These are phyloP conservation scores for Dacryopinax spathularia DNA, from an alignment of 768 basidiomycete genomes.

Conservation along the genomic window DNA sequence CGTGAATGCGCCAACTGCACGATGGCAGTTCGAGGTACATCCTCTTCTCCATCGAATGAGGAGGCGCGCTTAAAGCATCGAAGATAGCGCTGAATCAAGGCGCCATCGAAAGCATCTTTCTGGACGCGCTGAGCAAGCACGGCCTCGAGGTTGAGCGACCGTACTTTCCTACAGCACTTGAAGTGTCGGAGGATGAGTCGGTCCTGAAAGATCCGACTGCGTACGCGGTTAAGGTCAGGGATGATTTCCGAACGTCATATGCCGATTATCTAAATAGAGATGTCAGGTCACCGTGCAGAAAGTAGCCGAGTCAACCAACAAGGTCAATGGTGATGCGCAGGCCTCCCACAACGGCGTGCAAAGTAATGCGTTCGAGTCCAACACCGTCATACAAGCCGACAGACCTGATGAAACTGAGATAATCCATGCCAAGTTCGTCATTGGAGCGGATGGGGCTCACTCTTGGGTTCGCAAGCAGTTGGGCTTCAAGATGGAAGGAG, in stretches of 20 bases:
- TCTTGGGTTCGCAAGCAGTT: constrained; percentile 16
- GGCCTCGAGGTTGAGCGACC: constrained; percentile 17
- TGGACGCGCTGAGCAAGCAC: constrained; percentile 10
- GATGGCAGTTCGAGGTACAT: constrained; percentile 55
- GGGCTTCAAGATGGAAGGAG: constrained; percentile 14
- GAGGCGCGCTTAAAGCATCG: background rate
- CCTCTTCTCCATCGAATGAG: background rate
- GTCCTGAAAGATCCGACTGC: constrained; percentile 14
- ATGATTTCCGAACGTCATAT: background rate
- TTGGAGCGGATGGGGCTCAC: constrained; percentile 45
- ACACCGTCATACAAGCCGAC: background rate
- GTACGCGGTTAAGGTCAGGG: constrained; percentile 16
- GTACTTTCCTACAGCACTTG: constrained; percentile 18
- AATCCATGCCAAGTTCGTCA: constrained; percentile 56
- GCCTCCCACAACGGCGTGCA: background rate
- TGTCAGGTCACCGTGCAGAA: background rate
- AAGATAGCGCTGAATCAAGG: constrained; percentile 35
- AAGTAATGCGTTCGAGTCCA: background rate
- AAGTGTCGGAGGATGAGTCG: constrained; percentile 16
- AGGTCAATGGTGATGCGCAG: background rate
- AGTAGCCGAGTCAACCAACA: background rate
- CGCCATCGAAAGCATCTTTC: constrained; percentile 16
- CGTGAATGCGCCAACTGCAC: constrained; percentile 45
- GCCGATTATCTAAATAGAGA: background rate
- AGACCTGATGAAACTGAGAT: constrained; percentile 29